Evolutionary conservation across 768 basidiomycete genomes (phyloP).

Genomic region (Panellus pusillus): DNA sequence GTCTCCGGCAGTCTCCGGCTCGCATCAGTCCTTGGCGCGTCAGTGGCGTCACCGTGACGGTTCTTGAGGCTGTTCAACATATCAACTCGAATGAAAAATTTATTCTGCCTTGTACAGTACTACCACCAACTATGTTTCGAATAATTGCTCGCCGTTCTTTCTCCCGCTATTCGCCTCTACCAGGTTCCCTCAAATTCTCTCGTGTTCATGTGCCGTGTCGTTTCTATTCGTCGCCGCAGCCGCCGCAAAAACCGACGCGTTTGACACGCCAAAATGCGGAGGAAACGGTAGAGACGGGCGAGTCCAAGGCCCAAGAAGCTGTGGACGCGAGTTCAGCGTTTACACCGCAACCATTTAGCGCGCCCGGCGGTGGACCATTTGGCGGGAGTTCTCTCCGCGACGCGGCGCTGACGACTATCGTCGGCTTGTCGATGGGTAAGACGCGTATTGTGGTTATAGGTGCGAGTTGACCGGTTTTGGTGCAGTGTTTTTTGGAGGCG

Average conservation of each 20-base stretch:
- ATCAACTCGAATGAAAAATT: not conserved
- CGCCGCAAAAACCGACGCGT: not conserved
- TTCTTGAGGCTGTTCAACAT: no score
- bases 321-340: constrained; percentile 18
- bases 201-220: not conserved
- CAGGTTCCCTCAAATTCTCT: not conserved
- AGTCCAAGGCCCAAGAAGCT: not conserved
- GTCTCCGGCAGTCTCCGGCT: no score
- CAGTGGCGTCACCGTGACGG: no score
- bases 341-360: constrained; percentile 14
- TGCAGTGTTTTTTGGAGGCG: constrained; percentile 67
- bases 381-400: constrained; percentile 31
- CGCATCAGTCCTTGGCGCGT: no score
- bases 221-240: not conserved
- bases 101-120: no score
- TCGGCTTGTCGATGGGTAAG: constrained; percentile 63
- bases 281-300: not conserved
- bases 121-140: not conserved
- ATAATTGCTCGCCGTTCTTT: constrained; percentile 3
- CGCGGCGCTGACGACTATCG: constrained; percentile 56
- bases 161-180: not conserved
- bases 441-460: constrained; percentile 5
- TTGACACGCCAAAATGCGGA: not conserved
- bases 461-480: constrained; percentile 7
- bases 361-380: constrained; percentile 16